Evolutionary conservation across 1,284 basidiomycete species (phyloP), one percentile per base, ranked within the genome.

Genomic region (Ganoderma lucidum): DNA sequence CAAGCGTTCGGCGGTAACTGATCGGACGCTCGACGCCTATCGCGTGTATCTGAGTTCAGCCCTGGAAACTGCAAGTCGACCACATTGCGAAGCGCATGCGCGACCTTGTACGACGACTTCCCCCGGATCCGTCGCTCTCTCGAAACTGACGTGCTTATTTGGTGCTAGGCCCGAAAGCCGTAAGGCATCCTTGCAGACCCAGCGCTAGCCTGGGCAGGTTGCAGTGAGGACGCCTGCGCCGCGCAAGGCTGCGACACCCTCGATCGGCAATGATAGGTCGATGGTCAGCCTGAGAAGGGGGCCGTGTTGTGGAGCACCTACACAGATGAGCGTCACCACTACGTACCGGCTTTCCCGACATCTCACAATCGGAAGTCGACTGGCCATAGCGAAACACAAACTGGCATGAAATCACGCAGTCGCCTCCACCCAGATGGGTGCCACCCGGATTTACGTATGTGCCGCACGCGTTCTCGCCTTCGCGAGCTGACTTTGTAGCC

Each of bases 21-120:
- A 73, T 73, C 71, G 70, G 71, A 66, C 69, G 67, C 71, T 63
- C 41, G 58, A 65, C 63, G 65, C 71, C 71, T 68, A 73, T 73
- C 71, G 69, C 64, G 69, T 66, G 60, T 68, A 73, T 73, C 70
- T 66, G 65, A 71, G 72, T 73, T 73, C 72, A 61, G 59, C 62
- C 61, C 37, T 41, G 51, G 62, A 59, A 63, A 56, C 55, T 42
- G 56, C 30, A 48, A 41, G 39, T 56, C 60, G 62, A 35, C 12
- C 58, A 30, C 41, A 45, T 35, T n/a, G 41, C 45, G 51, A 63
- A 30, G 62, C 44, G 68, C 65, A 59, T 48, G 64, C 51, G 51
- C 48, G 17, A 28, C 37, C 23, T 44, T 48, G 62, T 61, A 62
- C 42, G 17, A 35, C 42, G 17, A 23, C 44, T 59, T 28, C 14